Percentiles rank a stretch among this genome's conserved stretches.
Conservation (phyloP, 495 filamentous ascomycete species). For the Podospora didyma region DNA sequence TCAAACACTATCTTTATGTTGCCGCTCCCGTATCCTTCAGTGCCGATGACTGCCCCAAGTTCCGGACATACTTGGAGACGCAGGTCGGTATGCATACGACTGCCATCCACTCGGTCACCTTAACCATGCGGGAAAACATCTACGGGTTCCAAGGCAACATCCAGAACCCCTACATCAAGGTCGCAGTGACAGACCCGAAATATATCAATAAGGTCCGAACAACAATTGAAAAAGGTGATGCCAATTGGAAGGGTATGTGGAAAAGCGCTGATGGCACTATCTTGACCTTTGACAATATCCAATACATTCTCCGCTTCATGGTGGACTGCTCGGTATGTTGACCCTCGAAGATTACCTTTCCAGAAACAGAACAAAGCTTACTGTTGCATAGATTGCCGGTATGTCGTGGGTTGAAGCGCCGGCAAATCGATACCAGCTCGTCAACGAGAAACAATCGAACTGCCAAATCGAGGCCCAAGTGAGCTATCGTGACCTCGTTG, state of each 20-base stretch:
- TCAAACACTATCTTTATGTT: constrained; percentile 94
- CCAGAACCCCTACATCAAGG: constrained; percentile 87
- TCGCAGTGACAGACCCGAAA: constrained; percentile 85
- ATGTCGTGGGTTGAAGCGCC: constrained; percentile 98
- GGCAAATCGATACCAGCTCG: constrained; percentile 64
- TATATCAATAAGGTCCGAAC: constrained; percentile 67
- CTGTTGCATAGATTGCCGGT: constrained; percentile 56
- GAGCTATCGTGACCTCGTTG: constrained; percentile 76
- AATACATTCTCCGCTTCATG: constrained; percentile 96
- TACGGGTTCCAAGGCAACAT: constrained; percentile 90
- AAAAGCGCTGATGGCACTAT: constrained; percentile 62
- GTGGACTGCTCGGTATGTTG: constrained; percentile 72
- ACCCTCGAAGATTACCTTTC: not conserved
- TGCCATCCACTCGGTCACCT: constrained; percentile 60
- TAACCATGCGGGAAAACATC: constrained; percentile 82
- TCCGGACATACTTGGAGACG: constrained; percentile 70
- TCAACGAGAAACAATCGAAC: constrained; percentile 71
- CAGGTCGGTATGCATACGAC: constrained; percentile 62
- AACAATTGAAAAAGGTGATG: constrained; percentile 65
- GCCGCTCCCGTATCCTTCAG: constrained; percentile 80
- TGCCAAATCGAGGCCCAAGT: constrained; percentile 92
- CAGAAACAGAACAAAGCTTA: constrained; percentile 25
- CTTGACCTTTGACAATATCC: constrained; percentile 89
- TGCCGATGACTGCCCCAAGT: constrained; percentile 69
- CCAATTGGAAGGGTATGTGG: constrained; percentile 92